Conservation (phyloP, 2,329 filamentous ascomycete species). For the Chaetomiaceae sp. region DNA sequence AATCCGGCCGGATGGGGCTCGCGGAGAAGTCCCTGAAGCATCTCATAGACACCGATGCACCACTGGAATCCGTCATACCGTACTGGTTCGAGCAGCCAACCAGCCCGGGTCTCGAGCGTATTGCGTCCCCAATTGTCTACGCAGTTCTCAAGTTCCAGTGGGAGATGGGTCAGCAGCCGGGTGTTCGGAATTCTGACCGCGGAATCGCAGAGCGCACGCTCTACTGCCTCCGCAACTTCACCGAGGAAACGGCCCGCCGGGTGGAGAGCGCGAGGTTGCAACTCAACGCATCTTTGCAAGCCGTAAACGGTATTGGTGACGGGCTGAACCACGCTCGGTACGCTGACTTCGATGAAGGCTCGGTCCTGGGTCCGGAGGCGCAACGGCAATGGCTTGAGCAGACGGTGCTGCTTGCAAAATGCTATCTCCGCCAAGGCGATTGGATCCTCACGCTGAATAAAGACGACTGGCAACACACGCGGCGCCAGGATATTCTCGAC, state of each 20-base stretch:
- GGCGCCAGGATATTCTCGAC: slow-evolving; percentile 81
- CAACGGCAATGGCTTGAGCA: slow-evolving; percentile 53
- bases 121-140: slow-evolving; percentile 77
- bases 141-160: slow-evolving; percentile 97
- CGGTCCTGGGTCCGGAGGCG: slow-evolving; percentile 41
- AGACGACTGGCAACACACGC: slow-evolving; percentile 81
- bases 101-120: slow-evolving; percentile 37
- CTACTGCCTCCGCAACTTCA: slow-evolving; percentile 55
- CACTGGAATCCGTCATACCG: slow-evolving; percentile 55
- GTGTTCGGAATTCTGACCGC: slow-evolving; percentile 32
- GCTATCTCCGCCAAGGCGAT: slow-evolving; percentile 91
- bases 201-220: slow-evolving; percentile 48
- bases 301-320: slow-evolving; percentile 36
- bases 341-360: slow-evolving; percentile 46
- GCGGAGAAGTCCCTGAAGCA: slow-evolving; percentile 93
- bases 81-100: slow-evolving; percentile 45
- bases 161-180: slow-evolving; percentile 67
- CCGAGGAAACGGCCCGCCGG: slow-evolving; percentile 50
- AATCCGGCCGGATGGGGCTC: slow-evolving; percentile 87
- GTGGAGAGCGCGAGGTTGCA: slow-evolving; percentile 49
- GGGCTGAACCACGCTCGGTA: slow-evolving; percentile 38
- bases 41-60: slow-evolving; percentile 67
- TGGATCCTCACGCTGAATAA: slow-evolving; percentile 85
- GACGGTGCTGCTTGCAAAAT: slow-evolving; percentile 78
- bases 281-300: slow-evolving; percentile 36